Evolutionary conservation across 2,329 filamentous ascomycete species (phyloP).

Genomic region (Colletotrichum truncatum): DNA sequence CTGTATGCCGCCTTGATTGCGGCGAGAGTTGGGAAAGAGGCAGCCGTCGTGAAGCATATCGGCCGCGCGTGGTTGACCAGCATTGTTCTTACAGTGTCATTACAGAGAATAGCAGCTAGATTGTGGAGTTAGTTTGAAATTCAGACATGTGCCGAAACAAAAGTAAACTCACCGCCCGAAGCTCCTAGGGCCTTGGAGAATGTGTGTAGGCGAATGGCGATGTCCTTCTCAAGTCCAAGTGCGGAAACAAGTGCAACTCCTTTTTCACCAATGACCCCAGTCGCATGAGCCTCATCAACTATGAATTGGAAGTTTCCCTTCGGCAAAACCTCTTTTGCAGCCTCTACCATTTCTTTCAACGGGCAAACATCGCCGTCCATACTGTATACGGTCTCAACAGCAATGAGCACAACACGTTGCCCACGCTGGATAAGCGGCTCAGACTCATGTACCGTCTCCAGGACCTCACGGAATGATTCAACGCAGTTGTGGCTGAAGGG

Average conservation of each 20-base stretch:
- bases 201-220: slow-evolving; percentile 59
- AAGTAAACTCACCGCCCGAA: slow-evolving; percentile 35
- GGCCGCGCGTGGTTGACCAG: slow-evolving; percentile 34
- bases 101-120: slow-evolving; percentile 34
- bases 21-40: slow-evolving; percentile 34
- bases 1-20: slow-evolving; percentile 32
- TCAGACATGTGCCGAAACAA: neutral
- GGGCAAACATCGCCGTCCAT: slow-evolving; percentile 58
- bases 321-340: slow-evolving; percentile 43
- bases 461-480: slow-evolving; percentile 43
- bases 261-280: slow-evolving; percentile 57
- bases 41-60: slow-evolving; percentile 33
- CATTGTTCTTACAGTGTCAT: slow-evolving; percentile 28
- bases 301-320: slow-evolving; percentile 56
- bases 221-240: slow-evolving; percentile 57
- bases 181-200: slow-evolving; percentile 61
- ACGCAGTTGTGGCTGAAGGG: slow-evolving; percentile 50
- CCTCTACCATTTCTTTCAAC: slow-evolving; percentile 45
- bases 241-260: slow-evolving; percentile 59
- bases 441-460: slow-evolving; percentile 40
- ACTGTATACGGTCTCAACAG: slow-evolving; percentile 54
- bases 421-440: slow-evolving; percentile 42
- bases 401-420: slow-evolving; percentile 45
- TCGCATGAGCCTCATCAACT: slow-evolving; percentile 65
- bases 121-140: too few relatives aligned